Base-by-base conservation (phyloP, 305 asterid genomes). In the Caryopteris hybrid region DNA sequence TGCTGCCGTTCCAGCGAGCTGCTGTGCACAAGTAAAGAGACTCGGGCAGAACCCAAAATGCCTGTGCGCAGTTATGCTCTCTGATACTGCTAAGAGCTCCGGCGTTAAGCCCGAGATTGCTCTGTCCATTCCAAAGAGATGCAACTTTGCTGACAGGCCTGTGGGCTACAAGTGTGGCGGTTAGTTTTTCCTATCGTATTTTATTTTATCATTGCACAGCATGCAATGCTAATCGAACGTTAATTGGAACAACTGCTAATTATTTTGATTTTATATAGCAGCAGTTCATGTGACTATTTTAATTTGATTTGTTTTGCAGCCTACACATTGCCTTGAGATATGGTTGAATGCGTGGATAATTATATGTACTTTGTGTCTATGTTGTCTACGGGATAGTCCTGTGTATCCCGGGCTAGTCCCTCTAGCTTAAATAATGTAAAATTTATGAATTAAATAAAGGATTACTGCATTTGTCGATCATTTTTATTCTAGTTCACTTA, bases 41-140 rank as follows among this genome's bases (percentile, higher is more conserved):
- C 2, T 89, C 23, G 91, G 86, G 16, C 80, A 76, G 79, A 85
- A 80, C 29, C 89, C 92, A 0, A 76, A 56, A 16, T 89, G 96
- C 59, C 57, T 89, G 47, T 89, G 96, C 60, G 96, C 95, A 1
- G 86, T 86, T 20, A 71, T 89, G 88, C 78, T 87, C 0, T 89
- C 96, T 0, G 48, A 81, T 23, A 74, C 76, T 0, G 95, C 92
- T 9, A 89, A 87, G 83, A 78, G 21, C 9, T 60, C 92, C 0
- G 91, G 92, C 0, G 84, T 78, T 10, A 80, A 87, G 22, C 82
- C 89, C 0, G 88, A 76, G 70, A 57, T 89, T 6, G 91, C 96
- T 13, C 25, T 89, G 13, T 79, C 91, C 64, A 89, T 89, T 63
- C 95, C 96, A 31, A 87, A 84, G 52, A 80, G 96, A 14, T 87